Base-by-base conservation (phyloP, 306 rosid species). In the Vicia sativa region DNA sequence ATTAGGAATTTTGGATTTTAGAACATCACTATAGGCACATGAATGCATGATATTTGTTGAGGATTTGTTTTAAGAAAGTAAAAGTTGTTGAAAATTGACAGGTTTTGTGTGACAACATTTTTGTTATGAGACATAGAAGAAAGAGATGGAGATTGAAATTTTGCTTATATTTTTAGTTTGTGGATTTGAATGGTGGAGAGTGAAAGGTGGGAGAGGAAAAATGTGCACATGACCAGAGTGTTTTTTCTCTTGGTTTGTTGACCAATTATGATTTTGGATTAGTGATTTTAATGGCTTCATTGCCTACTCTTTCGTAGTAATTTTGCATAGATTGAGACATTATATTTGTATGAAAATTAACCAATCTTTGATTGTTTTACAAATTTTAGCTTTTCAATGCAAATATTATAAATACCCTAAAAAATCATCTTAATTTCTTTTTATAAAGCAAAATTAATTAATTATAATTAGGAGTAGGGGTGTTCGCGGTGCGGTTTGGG, bases 181-280 rank as follows among this genome's bases (percentile, higher is more conserved):
- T 38, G 14, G 34, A 49, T 45, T 74, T 58, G 62, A 19, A 34
- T 34, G 85, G 74, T 64, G 14, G 63, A 42, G 85, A 73, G 82
- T 31, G 15, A 67, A 67, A 77, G 9, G n/a, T 15, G 43, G 79
- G 79, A 38, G 46, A 16, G 7, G 14, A 48, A 59, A 67, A 59
- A 16, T 25, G 6, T 50, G 26, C 31, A 13, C 53, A 57, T 45
- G 43, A 9, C 43, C 2, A 43, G 23, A 14, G 57, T 46, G 5
- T 59, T 6, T 44, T 62, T 11, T 19, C 18, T 12, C 4, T 42
- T 42, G 52, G 38, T 7, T 42, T 34, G 53, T 7, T 63, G 41
- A 14, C 54, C 23, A 46, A 31, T 34, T 48, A 11, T 48, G 58
- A 59, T 13, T 48, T 31, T 48, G 14, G 29, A 42, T 58, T 35